A percentile compares a stretch with the other conserved stretches of the same genome.
phyloP scores from a whole-genome alignment of 139 green algal species.

The Coelastrella sp. region DNA sequence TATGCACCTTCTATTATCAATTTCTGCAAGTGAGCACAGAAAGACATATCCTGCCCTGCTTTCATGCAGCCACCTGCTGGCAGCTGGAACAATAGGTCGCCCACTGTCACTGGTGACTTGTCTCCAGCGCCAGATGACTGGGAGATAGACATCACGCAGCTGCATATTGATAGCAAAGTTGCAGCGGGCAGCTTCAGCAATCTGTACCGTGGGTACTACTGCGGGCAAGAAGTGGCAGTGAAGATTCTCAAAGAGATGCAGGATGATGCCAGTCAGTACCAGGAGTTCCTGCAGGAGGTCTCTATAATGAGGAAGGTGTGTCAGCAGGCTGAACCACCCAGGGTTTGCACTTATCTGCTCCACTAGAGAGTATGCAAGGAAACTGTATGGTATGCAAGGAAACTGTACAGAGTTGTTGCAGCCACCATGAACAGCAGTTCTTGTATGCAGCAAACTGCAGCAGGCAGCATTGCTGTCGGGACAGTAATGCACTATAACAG shows the following conservation, averaged over 20 bases:
- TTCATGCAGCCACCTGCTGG: not conserved
- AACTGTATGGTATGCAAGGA: too few relatives aligned
- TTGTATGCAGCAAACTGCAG: too few relatives aligned
- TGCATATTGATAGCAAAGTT: conserved; percentile 88
- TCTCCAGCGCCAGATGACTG: conserved; percentile 87
- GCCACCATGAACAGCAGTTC: too few relatives aligned
- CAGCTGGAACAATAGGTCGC: not conserved
- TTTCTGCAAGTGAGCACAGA: too few relatives aligned
- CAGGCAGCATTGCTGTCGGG: too few relatives aligned
- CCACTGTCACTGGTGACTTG: conserved; percentile 5
- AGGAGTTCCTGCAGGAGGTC: conserved; percentile 93
- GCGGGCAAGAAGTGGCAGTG: conserved; percentile 98
- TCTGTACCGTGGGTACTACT: conserved; percentile 95
- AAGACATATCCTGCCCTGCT: too few relatives aligned
- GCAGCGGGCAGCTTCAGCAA: conserved; percentile 89
- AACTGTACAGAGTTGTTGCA: too few relatives aligned
- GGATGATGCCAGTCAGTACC: conserved; percentile 85
- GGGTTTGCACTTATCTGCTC: too few relatives aligned
- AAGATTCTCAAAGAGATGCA: conserved; percentile 97
- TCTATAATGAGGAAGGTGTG: conserved; percentile 74
- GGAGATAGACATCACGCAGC: conserved; percentile 94
- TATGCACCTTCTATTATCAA: too few relatives aligned
- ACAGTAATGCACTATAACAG: too few relatives aligned
- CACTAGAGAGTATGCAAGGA: too few relatives aligned
- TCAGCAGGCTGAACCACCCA: too few relatives aligned